Evolutionary conservation across 1,284 basidiomycete species (phyloP).

Genomic region (Butyriboletus regius): DNA sequence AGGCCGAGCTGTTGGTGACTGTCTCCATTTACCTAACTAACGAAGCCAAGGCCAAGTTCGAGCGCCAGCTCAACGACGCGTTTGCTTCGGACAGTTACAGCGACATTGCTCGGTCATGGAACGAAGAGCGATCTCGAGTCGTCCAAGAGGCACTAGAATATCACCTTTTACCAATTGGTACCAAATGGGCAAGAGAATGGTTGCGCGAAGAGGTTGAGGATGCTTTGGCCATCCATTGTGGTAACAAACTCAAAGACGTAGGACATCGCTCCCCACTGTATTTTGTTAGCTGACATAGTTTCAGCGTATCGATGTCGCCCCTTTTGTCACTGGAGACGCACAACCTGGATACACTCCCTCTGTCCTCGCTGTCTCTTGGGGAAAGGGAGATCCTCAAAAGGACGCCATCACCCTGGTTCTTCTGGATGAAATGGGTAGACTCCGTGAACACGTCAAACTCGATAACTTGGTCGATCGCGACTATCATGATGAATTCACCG

Average conservation of each 20-base stretch:
- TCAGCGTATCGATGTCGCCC: constrained; percentile 68
- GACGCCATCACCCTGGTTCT: constrained; percentile 83
- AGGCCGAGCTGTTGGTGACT: constrained; percentile 79
- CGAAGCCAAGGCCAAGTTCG: constrained; percentile 57
- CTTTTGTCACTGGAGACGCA: constrained; percentile 60
- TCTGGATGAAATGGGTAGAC: constrained; percentile 79
- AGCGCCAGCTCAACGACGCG: constrained; percentile 70
- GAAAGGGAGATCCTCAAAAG: constrained; percentile 85
- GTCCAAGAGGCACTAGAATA: constrained; percentile 73
- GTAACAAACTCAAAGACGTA: constrained; percentile 65
- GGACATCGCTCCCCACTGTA: constrained; percentile 23
- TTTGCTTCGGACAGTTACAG: constrained; percentile 82
- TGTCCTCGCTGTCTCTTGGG: constrained; percentile 90
- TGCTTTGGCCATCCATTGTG: constrained; percentile 61
- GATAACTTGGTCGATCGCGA: constrained; percentile 77
- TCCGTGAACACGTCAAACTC: constrained; percentile 81
- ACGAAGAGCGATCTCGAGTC: constrained; percentile 74
- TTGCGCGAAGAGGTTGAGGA: constrained; percentile 89
- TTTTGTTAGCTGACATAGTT: constrained; percentile 14
- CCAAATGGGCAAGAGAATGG: constrained; percentile 85
- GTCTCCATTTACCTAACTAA: constrained; percentile 68
- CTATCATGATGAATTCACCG: constrained; percentile 66
- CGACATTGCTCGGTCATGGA: constrained; percentile 87
- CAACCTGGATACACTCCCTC: constrained; percentile 68
- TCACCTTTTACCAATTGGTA: constrained; percentile 73